Conservation (phyloP, 257 asterid genomes). For the Lithospermum erythrorhizon region DNA sequence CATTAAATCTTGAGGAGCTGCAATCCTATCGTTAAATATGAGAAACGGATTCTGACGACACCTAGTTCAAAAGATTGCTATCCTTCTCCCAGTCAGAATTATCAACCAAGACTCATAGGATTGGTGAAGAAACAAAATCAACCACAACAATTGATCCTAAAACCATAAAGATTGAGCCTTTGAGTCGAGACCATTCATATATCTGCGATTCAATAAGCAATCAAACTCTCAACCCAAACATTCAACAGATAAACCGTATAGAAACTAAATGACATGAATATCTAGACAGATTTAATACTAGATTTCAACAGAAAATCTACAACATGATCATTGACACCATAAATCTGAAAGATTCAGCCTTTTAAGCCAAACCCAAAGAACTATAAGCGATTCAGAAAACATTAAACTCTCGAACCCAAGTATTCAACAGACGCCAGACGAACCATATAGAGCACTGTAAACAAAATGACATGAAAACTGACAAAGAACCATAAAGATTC, state of each 20-base stretch:
- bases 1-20: slow-evolving; percentile 10
- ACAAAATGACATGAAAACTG: no score
- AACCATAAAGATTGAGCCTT: neutral
- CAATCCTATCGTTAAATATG: neutral
- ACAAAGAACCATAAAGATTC: no score
- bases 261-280: neutral
- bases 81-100: neutral
- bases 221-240: neutral
- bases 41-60: neutral
- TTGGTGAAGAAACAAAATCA: neutral
- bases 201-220: neutral
- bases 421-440: no score
- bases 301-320: no score
- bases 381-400: no score
- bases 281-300: neutral
- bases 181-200: neutral
- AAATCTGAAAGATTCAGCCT: no score
- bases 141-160: neutral
- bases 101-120: neutral
- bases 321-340: no score
- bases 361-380: no score
- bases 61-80: neutral
- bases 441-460: no score
- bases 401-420: no score
- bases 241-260: neutral